Evolutionary conservation across 495 filamentous ascomycete species (phyloP).

Genomic region (Entonaema liquescens): DNA sequence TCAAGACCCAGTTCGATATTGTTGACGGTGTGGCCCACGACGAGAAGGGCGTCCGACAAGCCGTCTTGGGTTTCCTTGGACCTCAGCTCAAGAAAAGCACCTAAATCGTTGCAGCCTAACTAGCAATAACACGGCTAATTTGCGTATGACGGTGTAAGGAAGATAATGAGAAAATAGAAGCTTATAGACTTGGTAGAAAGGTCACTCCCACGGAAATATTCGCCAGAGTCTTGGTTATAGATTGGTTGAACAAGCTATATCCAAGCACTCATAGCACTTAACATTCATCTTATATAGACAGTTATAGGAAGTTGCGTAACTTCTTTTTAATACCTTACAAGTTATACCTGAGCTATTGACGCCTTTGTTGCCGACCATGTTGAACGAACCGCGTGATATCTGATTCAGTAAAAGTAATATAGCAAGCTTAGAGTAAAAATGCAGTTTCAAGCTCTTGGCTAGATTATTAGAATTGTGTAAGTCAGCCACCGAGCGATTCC

Average conservation of each 20-base stretch:
- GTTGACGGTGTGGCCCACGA: constrained; percentile 14
- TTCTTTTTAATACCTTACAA: not conserved
- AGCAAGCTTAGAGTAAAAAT: too few species aligned
- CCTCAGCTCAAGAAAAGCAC: constrained; percentile 11
- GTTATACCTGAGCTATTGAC: not conserved
- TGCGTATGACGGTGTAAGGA: not conserved
- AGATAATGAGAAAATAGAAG: not conserved
- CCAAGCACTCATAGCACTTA: not conserved
- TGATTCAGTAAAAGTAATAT: too few species aligned
- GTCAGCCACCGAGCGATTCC: too few species aligned
- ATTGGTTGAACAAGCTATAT: not conserved
- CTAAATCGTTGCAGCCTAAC: not conserved
- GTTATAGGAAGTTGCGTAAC: not conserved
- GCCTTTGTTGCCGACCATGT: not conserved
- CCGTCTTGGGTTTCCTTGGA: constrained; percentile 15
- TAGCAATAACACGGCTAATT: not conserved
- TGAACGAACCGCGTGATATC: too few species aligned
- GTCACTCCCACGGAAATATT: not conserved
- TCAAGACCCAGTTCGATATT: constrained; percentile 18
- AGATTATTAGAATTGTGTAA: too few species aligned
- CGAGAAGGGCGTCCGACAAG: constrained; percentile 13
- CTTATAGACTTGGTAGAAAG: not conserved
- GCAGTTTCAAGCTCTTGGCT: too few species aligned
- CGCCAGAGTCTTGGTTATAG: not conserved
- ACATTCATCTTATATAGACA: not conserved